Evolutionary conservation across 2,329 filamentous ascomycete species (phyloP), one percentile per base, ranked within the genome.

Genomic region (Fusarium transvaalense): DNA sequence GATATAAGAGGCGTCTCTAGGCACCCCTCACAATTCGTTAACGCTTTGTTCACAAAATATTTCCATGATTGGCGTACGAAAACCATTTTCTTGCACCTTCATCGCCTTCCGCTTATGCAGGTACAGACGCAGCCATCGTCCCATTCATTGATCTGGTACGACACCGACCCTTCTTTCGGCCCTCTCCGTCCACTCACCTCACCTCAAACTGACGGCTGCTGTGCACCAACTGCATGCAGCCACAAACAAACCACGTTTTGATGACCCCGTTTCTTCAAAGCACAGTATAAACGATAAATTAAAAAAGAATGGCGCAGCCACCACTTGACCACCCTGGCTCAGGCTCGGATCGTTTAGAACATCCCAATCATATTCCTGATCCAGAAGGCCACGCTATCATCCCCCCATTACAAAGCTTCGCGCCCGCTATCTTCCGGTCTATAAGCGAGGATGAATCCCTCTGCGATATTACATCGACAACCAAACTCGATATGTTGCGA

Each of bases 381-480:
- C 65, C 57, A 15, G 56, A 61, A 5, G 70, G 64, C 6, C 29
- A 64, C 15, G 50, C 64, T 12, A 51, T 68, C 38, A 65, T 68
- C 31, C 55, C 67, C 14, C 32, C 31, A 6, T 25, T 71, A 13
- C 31, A 8, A 25, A 41, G n/a, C 27, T 47, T 60, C 29, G 38
- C 63, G 23, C 59, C 67, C 3, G 54, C 53, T 17, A 50, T 82
- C 45, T 82, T 80, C 68, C 74, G 77, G 27, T 77, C 78, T 27
- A 71, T 81, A 17, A 43, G 59, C 7, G 54, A 64, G 10, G 37
- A 42, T 23, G 50, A 56, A 37, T 37, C 25, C 23, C 23, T 69
- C 15, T 32, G 46, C 12, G 61, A 66, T 8, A 29, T 62, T 21
- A 32, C 48, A 23, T 41, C 64, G 6, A 32, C 46, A 29, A 65